These are phyloP conservation scores for Syncephalastrum sp. DNA, from an alignment of 371 early-diverging fungal genomes.

Conservation along the genomic window DNA sequence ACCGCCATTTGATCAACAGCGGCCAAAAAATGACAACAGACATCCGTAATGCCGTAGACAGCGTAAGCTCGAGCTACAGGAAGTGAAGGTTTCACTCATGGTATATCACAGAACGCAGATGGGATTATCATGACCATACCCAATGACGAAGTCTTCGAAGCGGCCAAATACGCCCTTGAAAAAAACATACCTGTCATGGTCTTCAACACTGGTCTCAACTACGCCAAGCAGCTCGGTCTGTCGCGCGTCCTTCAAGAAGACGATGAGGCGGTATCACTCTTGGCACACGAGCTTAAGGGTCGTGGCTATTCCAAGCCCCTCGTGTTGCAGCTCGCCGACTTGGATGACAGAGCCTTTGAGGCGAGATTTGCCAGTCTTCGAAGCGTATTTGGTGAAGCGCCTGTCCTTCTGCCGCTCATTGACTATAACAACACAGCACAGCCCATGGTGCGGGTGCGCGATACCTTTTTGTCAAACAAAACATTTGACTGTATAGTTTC, in stretches of 20 bases:
- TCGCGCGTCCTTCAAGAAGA: constrained; percentile 47
- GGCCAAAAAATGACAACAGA: constrained; percentile 33
- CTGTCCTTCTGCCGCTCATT: constrained; percentile 6
- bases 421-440: constrained; percentile 21
- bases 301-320: constrained; percentile 16
- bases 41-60: constrained; percentile 28
- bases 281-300: constrained; percentile 36
- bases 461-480: constrained; percentile 10
- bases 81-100: neutral
- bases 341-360: constrained; percentile 10
- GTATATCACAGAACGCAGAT: constrained; percentile 22
- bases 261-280: constrained; percentile 29
- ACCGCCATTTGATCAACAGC: constrained; percentile 23
- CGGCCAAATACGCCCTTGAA: constrained; percentile 31
- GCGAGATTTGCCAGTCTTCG: constrained; percentile 6
- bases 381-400: constrained; percentile 4
- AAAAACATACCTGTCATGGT: constrained; percentile 43
- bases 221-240: constrained; percentile 32
- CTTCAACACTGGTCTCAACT: constrained; percentile 41
- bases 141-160: constrained; percentile 32
- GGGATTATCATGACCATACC: constrained; percentile 50
- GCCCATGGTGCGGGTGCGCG: constrained; percentile 17
- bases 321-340: constrained; percentile 11
- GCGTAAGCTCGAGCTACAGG: constrained; percentile 2
- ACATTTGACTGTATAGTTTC: constrained; percentile 30